These are phyloP conservation scores for Acer saccharum DNA, from an alignment of 345 rosid genomes.

Conservation along the genomic window DNA sequence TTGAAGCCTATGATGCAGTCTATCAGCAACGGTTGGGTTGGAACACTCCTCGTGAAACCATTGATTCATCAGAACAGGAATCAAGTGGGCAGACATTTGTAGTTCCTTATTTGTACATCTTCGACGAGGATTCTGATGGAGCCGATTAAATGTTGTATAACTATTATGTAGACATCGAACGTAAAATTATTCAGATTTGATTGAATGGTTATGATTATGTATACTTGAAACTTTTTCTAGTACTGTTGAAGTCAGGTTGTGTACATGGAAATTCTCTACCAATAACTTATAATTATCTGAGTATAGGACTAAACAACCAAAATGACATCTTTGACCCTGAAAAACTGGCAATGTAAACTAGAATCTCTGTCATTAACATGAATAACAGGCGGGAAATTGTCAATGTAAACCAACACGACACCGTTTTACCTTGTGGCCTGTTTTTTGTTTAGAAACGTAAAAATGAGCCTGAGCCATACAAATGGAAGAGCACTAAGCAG, in stretches of 20 bases:
- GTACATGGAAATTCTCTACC: background rate
- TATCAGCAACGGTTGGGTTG: conserved; percentile 47
- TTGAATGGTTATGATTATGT: too few relatives aligned
- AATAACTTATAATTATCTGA: background rate
- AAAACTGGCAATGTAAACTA: background rate
- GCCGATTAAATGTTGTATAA: conserved; percentile 29
- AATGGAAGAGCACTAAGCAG: background rate
- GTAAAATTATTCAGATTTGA: too few relatives aligned
- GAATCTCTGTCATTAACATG: background rate
- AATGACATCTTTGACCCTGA: background rate
- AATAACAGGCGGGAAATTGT: background rate
- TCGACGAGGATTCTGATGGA: conserved; percentile 52
- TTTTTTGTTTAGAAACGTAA: too few relatives aligned
- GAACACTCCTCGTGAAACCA: conserved; percentile 34
- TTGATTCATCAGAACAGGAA: conserved; percentile 26
- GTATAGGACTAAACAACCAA: background rate
- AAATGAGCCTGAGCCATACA: background rate
- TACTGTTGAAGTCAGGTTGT: background rate
- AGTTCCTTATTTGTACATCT: conserved; percentile 51
- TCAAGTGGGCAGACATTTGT: conserved; percentile 19
- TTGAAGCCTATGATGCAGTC: conserved; percentile 72
- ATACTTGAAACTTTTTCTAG: background rate
- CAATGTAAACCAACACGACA: background rate
- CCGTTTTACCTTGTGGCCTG: too few relatives aligned
- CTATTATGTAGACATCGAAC: background rate